Evolutionary conservation across 495 filamentous ascomycete genomes (phyloP).

Genomic region (Amniculicola lignicola): DNA sequence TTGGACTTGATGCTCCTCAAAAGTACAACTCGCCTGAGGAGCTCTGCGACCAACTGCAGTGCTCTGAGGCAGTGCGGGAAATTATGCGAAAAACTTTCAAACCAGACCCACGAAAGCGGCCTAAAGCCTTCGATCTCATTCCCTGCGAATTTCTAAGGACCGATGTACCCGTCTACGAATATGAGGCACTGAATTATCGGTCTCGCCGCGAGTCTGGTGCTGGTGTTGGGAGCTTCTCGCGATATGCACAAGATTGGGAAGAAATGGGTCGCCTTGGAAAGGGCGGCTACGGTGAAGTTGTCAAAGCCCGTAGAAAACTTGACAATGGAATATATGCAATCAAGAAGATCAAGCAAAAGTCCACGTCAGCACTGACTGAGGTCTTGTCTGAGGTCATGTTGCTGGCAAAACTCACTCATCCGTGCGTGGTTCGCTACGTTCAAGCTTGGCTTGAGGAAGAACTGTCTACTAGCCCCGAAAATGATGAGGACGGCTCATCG

Average conservation of each 20-base stretch:
- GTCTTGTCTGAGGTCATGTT: conserved; percentile 89
- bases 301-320: conserved; percentile 89
- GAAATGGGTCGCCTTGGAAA: conserved; percentile 86
- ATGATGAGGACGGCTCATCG: conserved; percentile 51
- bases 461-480: conserved; percentile 37
- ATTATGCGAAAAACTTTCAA: conserved; percentile 80
- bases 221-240: conserved; percentile 48
- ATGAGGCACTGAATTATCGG: no score
- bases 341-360: conserved; percentile 88
- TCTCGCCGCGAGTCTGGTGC: conserved; percentile 27
- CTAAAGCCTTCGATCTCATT: conserved; percentile 83
- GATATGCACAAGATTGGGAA: conserved; percentile 84
- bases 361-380: conserved; percentile 72
- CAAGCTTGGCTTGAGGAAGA: conserved; percentile 91
- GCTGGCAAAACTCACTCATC: conserved; percentile 87
- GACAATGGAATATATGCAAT: conserved; percentile 92
- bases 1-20: conserved; percentile 71
- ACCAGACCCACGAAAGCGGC: conserved; percentile 74
- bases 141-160: conserved; percentile 83
- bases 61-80: conserved; percentile 74
- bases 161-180: conserved; percentile 54
- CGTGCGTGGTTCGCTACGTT: conserved; percentile 93
- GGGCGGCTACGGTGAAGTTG: conserved; percentile 96
- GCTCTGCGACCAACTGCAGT: conserved; percentile 58
- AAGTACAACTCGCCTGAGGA: conserved; percentile 75